phyloP scores from a whole-genome alignment of 371 early-diverging fungal genomes.

The Rhizopus arrhizus region DNA sequence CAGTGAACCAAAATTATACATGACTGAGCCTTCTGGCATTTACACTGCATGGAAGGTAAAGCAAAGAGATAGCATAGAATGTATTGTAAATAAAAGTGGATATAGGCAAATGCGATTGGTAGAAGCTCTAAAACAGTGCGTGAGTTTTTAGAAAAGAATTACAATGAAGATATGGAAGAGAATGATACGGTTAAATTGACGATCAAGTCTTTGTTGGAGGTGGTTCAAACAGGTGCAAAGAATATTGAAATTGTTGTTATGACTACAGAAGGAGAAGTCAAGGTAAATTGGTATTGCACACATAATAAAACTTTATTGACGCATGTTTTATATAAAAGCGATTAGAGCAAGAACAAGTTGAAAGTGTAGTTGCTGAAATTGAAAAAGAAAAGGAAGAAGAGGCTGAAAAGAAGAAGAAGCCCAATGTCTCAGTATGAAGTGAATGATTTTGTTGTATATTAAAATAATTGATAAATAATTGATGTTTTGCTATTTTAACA shows the following conservation, averaged over 20 bases:
- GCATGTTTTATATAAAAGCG: conserved; percentile 40
- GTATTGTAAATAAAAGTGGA: not conserved
- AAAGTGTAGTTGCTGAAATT: conserved; percentile 81
- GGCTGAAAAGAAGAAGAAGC: conserved; percentile 77
- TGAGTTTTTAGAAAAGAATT: conserved; percentile 97
- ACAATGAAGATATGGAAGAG: conserved; percentile 79
- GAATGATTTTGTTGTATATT: conserved; percentile 15
- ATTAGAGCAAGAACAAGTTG: conserved; percentile 80
- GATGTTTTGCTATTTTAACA: not conserved
- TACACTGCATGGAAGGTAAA: conserved; percentile 96
- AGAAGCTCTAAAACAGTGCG: conserved; percentile 95
- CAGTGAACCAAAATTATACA: conserved; percentile 92
- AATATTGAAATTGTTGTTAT: conserved; percentile 97
- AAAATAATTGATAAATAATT: not conserved
- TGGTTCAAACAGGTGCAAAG: conserved; percentile 98
- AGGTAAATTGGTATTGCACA: conserved; percentile 48
- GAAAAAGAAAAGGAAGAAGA: conserved; percentile 93
- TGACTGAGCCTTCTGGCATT: conserved; percentile 99
- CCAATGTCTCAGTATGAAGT: conserved; percentile 37
- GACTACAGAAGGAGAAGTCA: conserved; percentile 69
- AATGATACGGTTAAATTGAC: conserved; percentile 90
- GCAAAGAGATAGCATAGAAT: conserved; percentile 48
- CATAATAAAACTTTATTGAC: no score
- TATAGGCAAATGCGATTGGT: conserved; percentile 91
- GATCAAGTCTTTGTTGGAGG: conserved; percentile 91